phyloP scores from a whole-genome alignment of 2,329 filamentous ascomycete genomes.

The Coleophoma crateriformis region DNA sequence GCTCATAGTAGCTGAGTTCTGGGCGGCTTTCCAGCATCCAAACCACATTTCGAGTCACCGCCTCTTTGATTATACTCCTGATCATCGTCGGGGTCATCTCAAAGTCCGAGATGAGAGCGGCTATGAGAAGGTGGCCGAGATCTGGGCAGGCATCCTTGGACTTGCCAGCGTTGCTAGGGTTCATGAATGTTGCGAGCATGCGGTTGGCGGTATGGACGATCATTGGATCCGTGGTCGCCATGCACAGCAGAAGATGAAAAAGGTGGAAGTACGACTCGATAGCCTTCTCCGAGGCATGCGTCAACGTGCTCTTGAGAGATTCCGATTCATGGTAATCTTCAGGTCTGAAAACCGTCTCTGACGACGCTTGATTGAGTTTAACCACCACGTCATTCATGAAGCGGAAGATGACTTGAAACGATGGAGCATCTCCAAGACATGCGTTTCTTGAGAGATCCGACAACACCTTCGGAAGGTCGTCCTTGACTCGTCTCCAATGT shows the following conservation, averaged over 20 bases:
- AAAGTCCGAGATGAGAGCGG: constrained; percentile 38
- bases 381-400: constrained; percentile 48
- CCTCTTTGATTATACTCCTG: constrained; percentile 39
- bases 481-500: constrained; percentile 36
- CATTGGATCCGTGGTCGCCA: constrained; percentile 30
- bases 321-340: not conserved
- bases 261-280: constrained; percentile 47
- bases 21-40: constrained; percentile 41
- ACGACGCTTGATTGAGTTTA: constrained; percentile 33
- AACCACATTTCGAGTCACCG: constrained; percentile 44
- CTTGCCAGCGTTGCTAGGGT: constrained; percentile 23
- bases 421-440: constrained; percentile 12
- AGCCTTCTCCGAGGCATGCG: constrained; percentile 44
- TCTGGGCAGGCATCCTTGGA: constrained; percentile 39
- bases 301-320: constrained; percentile 32
- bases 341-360: constrained; percentile 9
- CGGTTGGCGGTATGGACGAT: constrained; percentile 35
- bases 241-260: constrained; percentile 43
- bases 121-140: constrained; percentile 41
- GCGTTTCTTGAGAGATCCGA: constrained; percentile 20
- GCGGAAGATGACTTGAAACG: constrained; percentile 33
- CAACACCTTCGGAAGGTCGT: constrained; percentile 21
- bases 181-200: constrained; percentile 31
- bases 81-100: constrained; percentile 32
- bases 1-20: constrained; percentile 41